Evolutionary conservation across 306 rosid genomes (phyloP).

Genomic region (Hippophae gyantsensis): DNA sequence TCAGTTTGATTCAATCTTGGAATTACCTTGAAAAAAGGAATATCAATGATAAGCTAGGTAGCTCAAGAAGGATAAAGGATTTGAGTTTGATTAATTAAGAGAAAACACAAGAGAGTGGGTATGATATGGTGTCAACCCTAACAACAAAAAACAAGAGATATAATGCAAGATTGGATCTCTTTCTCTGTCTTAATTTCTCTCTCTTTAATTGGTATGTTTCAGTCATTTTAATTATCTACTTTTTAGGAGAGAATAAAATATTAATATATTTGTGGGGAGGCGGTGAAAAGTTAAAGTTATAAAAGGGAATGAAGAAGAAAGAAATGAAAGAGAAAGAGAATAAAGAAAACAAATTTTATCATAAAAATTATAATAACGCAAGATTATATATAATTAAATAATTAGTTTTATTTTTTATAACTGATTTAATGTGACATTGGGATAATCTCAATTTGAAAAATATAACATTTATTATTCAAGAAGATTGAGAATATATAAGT

Average conservation of each 20-base stretch:
- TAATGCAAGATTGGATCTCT: slow-evolving; percentile 53
- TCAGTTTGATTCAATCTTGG: too few species aligned
- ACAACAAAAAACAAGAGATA: slow-evolving; percentile 13
- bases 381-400: too few species aligned
- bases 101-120: slow-evolving; percentile 32
- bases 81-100: slow-evolving; percentile 13
- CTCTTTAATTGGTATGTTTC: slow-evolving; percentile 4
- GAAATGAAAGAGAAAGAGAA: background rate
- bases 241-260: slow-evolving; percentile 60
- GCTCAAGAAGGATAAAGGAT: slow-evolving; percentile 5
- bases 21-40: slow-evolving; percentile 18
- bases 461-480: too few species aligned
- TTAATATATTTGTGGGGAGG: slow-evolving; percentile 37
- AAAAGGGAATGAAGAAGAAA: background rate
- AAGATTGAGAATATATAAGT: background rate
- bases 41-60: slow-evolving; percentile 7
- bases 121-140: slow-evolving; percentile 39
- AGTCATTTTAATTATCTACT: slow-evolving; percentile 51
- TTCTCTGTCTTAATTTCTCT: slow-evolving; percentile 21
- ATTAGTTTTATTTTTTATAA: too few species aligned
- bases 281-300: slow-evolving; percentile 70
- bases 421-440: too few species aligned
- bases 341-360: slow-evolving; percentile 6
- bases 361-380: too few species aligned
- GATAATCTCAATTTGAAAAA: too few species aligned